Evolutionary conservation across 805 yeast genomes (phyloP).

Genomic region (Candida manassasensis): DNA sequence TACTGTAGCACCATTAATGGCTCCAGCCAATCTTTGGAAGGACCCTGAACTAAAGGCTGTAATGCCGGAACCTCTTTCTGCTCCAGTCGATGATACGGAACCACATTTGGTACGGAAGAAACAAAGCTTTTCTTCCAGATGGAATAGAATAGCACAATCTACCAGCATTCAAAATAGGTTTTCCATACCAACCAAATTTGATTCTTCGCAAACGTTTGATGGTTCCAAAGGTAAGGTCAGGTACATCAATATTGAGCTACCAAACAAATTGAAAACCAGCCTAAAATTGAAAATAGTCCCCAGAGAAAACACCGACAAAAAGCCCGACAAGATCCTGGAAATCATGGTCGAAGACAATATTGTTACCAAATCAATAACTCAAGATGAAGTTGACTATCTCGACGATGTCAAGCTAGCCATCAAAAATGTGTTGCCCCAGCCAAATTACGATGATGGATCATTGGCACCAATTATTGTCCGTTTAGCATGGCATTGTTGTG

Average conservation of each 20-base stretch:
- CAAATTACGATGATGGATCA: slow-evolving; percentile 58
- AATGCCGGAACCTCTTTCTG: too few relatives aligned
- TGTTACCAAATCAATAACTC: slow-evolving; percentile 10
- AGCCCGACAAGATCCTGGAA: background rate
- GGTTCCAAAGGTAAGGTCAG: slow-evolving; percentile 1
- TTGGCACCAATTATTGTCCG: slow-evolving; percentile 78
- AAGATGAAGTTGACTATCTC: slow-evolving; percentile 10
- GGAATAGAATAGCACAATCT: slow-evolving; percentile 1
- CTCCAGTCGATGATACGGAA: background rate
- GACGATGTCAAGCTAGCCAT: slow-evolving; percentile 31
- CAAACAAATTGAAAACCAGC: slow-evolving; percentile 6
- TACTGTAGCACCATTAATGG: too few relatives aligned
- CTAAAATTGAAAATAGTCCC: slow-evolving; percentile 8
- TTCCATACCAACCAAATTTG: background rate
- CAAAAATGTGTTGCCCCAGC: slow-evolving; percentile 21
- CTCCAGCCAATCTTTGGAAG: too few relatives aligned
- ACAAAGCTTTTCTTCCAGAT: background rate
- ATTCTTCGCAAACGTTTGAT: slow-evolving; percentile 2
- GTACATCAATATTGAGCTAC: slow-evolving; percentile 7
- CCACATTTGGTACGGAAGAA: background rate
- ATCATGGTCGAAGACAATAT: background rate
- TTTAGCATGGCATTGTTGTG: slow-evolving; percentile 83
- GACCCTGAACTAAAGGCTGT: too few relatives aligned
- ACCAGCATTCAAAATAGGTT: background rate
- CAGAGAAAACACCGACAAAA: background rate